A percentile compares a stretch with the other conserved stretches of the same genome.
These are phyloP conservation scores for Phoma sp. DNA, from an alignment of 2,329 filamentous ascomycete genomes.

Conservation along the genomic window DNA sequence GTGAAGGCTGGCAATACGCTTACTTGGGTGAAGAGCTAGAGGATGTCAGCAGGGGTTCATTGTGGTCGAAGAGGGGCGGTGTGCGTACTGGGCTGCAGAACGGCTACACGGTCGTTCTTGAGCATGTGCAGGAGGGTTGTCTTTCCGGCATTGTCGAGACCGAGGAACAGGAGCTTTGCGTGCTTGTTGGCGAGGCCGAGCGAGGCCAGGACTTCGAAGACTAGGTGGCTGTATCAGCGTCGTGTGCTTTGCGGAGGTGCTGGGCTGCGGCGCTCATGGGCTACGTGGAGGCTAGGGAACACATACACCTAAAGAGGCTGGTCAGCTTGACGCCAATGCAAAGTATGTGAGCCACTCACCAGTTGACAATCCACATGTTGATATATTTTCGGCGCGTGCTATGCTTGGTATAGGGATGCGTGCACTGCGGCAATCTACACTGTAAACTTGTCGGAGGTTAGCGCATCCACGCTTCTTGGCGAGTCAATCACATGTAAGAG, in stretches of 20 bases:
- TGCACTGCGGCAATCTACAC: slow-evolving; percentile 13
- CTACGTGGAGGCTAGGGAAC: slow-evolving; percentile 14
- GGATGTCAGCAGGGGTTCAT: slow-evolving; percentile 9
- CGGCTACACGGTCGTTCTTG: slow-evolving; percentile 86
- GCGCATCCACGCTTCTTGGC: slow-evolving; percentile 16
- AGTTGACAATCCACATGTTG: slow-evolving; percentile 88
- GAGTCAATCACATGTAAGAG: slow-evolving; percentile 17
- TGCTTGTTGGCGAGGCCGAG: slow-evolving; percentile 91
- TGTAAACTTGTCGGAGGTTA: slow-evolving; percentile 17
- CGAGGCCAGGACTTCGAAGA: slow-evolving; percentile 85
- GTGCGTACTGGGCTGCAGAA: slow-evolving; percentile 67
- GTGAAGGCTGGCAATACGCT: slow-evolving; percentile 46
- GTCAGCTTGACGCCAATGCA: not conserved
- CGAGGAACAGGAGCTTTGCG: slow-evolving; percentile 72
- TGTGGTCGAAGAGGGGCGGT: not conserved
- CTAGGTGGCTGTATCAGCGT: slow-evolving; percentile 52
- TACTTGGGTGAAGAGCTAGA: slow-evolving; percentile 79
- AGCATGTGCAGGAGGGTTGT: slow-evolving; percentile 91
- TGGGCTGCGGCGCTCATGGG: slow-evolving; percentile 7
- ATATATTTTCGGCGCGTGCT: slow-evolving; percentile 6
- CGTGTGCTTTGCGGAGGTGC: slow-evolving; percentile 4
- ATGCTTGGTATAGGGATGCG: slow-evolving; percentile 5
- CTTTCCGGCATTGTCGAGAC: slow-evolving; percentile 91
- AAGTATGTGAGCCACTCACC: slow-evolving; percentile 56
- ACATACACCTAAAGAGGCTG: slow-evolving; percentile 23